These are phyloP conservation scores for Tolypocladium pustulatum DNA, from an alignment of 2,329 filamentous ascomycete genomes.

Conservation along the genomic window DNA sequence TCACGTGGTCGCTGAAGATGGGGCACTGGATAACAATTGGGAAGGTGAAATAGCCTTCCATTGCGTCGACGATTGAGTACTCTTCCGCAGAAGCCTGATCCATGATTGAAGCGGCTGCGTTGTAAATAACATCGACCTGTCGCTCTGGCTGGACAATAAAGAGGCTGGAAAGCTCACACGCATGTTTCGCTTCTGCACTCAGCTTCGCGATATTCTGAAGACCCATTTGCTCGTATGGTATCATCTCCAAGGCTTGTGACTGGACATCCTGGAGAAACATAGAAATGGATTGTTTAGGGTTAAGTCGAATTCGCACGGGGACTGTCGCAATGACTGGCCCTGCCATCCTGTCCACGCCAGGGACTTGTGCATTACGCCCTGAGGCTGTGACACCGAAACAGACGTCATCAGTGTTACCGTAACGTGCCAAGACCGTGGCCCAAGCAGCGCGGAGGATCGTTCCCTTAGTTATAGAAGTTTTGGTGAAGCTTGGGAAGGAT, in stretches of 20 bases:
- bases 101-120: not conserved
- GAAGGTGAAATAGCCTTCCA: conserved; percentile 2
- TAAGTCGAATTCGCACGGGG: conserved; percentile 11
- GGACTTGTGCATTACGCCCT: conserved; percentile 16
- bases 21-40: not conserved
- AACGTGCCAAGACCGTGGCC: conserved; percentile 11
- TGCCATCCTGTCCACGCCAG: conserved; percentile 14
- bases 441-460: conserved; percentile 15
- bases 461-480: conserved; percentile 6
- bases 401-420: conserved; percentile 11
- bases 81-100: not conserved
- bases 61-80: not conserved
- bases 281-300: conserved; percentile 3
- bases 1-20: not conserved
- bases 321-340: conserved; percentile 21
- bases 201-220: conserved; percentile 12
- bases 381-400: conserved; percentile 16
- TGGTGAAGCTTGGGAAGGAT: not conserved
- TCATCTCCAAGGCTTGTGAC: conserved; percentile 1
- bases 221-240: conserved; percentile 10
- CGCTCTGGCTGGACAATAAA: conserved; percentile 14
- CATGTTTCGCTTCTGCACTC: conserved; percentile 6
- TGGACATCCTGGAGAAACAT: conserved; percentile 9
- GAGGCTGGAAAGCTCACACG: conserved; percentile 15
- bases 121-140: not conserved